Evolutionary conservation across 2,329 filamentous ascomycete species (phyloP).

Genomic region (Colletotrichum eleusines): DNA sequence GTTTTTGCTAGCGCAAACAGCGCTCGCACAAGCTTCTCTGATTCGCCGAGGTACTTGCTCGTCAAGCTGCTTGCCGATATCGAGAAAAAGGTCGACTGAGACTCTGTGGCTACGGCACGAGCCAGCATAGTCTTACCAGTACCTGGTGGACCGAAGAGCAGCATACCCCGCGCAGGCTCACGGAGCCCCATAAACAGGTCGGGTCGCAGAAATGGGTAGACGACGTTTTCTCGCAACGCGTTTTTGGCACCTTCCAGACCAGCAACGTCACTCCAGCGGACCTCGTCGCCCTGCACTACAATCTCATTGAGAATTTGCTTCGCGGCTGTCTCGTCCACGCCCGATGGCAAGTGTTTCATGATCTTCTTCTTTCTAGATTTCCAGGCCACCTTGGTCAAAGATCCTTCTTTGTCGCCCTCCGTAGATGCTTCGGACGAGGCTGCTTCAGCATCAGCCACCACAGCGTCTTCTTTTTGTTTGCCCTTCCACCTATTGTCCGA

Average conservation of each 20-base stretch:
- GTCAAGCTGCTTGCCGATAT: conserved; percentile 95
- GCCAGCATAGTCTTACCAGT: conserved; percentile 99
- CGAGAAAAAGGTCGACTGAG: conserved; percentile 94
- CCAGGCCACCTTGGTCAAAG: conserved; percentile 63
- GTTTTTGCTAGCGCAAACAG: conserved; percentile 90
- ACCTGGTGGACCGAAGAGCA: conserved; percentile 96
- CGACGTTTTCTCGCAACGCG: conserved; percentile 93
- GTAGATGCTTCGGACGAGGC: conserved; percentile 59
- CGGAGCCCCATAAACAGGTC: conserved; percentile 96
- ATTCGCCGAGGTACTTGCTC: conserved; percentile 95
- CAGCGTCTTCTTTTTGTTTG: conserved; percentile 50
- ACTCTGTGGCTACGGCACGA: conserved; percentile 93
- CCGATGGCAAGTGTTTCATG: conserved; percentile 82
- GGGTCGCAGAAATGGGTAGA: conserved; percentile 95
- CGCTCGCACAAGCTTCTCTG: conserved; percentile 94
- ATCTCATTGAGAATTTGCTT: conserved; percentile 97
- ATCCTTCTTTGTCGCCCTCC: conserved; percentile 51
- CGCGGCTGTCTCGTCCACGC: conserved; percentile 84
- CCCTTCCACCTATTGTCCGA: conserved; percentile 32
- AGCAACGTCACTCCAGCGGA: conserved; percentile 94
- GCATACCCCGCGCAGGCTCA: conserved; percentile 93
- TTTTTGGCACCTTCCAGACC: conserved; percentile 91
- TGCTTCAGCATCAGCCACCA: conserved; percentile 60
- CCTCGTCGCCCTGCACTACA: conserved; percentile 92
- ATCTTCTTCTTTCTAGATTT: conserved; percentile 73